Percentiles rank a stretch among this genome's conserved stretches.
phyloP scores from a whole-genome alignment of 257 asterid genomes.

The Marsdenia floribunda region DNA sequence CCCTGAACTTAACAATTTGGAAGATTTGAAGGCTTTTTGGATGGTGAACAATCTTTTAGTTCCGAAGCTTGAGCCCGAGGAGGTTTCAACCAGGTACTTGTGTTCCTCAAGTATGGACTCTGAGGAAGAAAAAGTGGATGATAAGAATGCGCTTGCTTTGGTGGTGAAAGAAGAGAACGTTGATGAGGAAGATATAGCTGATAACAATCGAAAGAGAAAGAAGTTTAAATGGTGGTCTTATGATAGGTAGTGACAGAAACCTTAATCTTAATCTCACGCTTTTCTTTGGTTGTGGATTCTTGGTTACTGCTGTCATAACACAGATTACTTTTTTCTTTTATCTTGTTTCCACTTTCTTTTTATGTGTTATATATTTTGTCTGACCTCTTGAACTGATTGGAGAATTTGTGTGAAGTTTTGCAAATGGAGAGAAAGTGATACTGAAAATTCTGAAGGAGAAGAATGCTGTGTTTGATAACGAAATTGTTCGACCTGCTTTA shows the following conservation, averaged over 20 bases:
- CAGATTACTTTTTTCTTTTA: neutral
- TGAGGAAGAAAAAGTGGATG: slow-evolving; percentile 14
- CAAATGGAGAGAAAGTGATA: slow-evolving; percentile 21
- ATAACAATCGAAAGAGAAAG: slow-evolving; percentile 14
- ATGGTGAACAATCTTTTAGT: slow-evolving; percentile 10
- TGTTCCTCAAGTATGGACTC: neutral
- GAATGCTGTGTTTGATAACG: slow-evolving; percentile 20
- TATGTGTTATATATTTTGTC: neutral
- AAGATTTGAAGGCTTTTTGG: slow-evolving; percentile 22
- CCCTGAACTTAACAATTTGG: slow-evolving; percentile 12
- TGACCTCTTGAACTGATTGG: slow-evolving; percentile 2
- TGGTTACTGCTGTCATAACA: neutral
- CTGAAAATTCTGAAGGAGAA: slow-evolving; percentile 24
- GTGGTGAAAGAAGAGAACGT: slow-evolving; percentile 20
- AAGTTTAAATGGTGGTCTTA: slow-evolving; percentile 25
- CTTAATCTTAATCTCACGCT: neutral
- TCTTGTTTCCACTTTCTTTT: neutral
- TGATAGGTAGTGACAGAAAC: slow-evolving; percentile 14
- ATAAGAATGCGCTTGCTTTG: neutral
- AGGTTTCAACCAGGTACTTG: slow-evolving; percentile 12
- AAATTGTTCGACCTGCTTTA: slow-evolving; percentile 19
- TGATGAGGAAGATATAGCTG: slow-evolving; percentile 9
- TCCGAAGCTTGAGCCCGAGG: slow-evolving; percentile 25
- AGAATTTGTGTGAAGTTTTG: slow-evolving; percentile 20
- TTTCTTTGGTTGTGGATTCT: neutral